phyloP scores from a whole-genome alignment of 495 filamentous ascomycete genomes.

The Jackrogersella minutella region DNA sequence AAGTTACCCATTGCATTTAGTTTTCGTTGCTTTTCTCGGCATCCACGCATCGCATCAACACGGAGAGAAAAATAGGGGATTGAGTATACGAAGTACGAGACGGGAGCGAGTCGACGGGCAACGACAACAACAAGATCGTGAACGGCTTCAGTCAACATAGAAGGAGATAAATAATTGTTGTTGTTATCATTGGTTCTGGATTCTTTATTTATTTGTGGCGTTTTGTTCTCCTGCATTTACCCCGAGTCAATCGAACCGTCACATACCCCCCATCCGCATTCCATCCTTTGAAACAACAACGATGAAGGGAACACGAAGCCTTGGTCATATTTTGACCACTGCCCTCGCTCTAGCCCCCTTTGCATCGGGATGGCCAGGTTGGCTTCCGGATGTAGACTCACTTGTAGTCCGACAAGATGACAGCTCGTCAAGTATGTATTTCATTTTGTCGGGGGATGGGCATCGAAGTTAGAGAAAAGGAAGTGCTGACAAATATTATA shows the following conservation, averaged over 20 bases:
- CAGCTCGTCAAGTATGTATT: slow-evolving; percentile 34
- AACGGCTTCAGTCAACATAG: slow-evolving; percentile 3
- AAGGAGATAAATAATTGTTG: slow-evolving; percentile 1
- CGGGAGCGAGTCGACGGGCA: slow-evolving; percentile 11
- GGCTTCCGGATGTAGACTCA: slow-evolving; percentile 32
- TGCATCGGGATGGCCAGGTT: slow-evolving; percentile 33
- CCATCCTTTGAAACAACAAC: slow-evolving; percentile 17
- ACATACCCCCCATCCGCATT: slow-evolving; percentile 16
- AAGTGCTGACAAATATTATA: slow-evolving; percentile 3
- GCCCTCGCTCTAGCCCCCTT: slow-evolving; percentile 34
- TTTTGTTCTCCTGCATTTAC: slow-evolving; percentile 13
- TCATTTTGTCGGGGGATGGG: not conserved
- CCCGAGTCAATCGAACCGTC: slow-evolving; percentile 10
- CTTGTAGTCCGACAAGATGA: slow-evolving; percentile 39
- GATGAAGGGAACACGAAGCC: slow-evolving; percentile 35
- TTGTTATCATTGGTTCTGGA: slow-evolving; percentile 13
- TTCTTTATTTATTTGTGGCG: slow-evolving; percentile 36
- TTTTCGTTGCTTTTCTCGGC: slow-evolving; percentile 28
- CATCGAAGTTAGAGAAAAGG: not conserved
- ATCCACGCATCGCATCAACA: slow-evolving; percentile 30
- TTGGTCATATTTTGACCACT: slow-evolving; percentile 36
- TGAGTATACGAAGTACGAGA: slow-evolving; percentile 26
- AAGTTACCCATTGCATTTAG: slow-evolving; percentile 20
- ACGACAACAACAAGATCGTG: not conserved
- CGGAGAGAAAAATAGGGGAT: slow-evolving; percentile 19